Conservation (phyloP, 1,139 yeast genomes). For the Yamadazyma triangularis region DNA sequence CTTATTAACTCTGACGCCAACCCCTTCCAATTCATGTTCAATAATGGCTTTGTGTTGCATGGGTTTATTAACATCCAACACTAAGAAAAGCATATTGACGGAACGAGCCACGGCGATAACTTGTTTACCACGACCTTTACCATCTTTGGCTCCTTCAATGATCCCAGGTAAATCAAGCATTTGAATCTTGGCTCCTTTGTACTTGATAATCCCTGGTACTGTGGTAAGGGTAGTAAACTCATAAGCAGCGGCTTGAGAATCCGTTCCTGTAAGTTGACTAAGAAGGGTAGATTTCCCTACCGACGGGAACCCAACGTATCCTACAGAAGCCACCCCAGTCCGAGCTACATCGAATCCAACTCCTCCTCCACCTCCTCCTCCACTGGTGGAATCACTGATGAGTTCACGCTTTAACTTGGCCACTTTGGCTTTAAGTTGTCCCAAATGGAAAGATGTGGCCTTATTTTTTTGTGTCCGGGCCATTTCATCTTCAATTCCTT, state of each 20-base stretch:
- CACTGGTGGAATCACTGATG: constrained; percentile 69
- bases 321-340: constrained; percentile 96
- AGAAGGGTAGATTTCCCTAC: constrained; percentile 94
- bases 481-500: constrained; percentile 93
- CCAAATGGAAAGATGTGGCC: constrained; percentile 94
- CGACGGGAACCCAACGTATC: constrained; percentile 97
- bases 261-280: constrained; percentile 88
- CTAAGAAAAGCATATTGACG: constrained; percentile 87
- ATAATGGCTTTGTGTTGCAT: constrained; percentile 88
- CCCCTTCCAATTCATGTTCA: constrained; percentile 93
- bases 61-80: constrained; percentile 93
- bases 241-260: constrained; percentile 94
- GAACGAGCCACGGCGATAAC: constrained; percentile 98
- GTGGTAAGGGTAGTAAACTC: constrained; percentile 97
- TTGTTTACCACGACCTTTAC: constrained; percentile 98
- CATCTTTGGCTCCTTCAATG: constrained; percentile 98
- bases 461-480: constrained; percentile 93
- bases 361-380: constrained; percentile 84
- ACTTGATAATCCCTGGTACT: constrained; percentile 93
- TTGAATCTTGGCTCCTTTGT: constrained; percentile 96
- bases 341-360: constrained; percentile 96
- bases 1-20: constrained; percentile 91
- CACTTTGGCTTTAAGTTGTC: constrained; percentile 91
- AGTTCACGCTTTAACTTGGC: constrained; percentile 93
- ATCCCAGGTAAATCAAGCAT: constrained; percentile 98